Evolutionary conservation across 495 filamentous ascomycete species (phyloP).

Genomic region (Aspergillus olivimuriae): DNA sequence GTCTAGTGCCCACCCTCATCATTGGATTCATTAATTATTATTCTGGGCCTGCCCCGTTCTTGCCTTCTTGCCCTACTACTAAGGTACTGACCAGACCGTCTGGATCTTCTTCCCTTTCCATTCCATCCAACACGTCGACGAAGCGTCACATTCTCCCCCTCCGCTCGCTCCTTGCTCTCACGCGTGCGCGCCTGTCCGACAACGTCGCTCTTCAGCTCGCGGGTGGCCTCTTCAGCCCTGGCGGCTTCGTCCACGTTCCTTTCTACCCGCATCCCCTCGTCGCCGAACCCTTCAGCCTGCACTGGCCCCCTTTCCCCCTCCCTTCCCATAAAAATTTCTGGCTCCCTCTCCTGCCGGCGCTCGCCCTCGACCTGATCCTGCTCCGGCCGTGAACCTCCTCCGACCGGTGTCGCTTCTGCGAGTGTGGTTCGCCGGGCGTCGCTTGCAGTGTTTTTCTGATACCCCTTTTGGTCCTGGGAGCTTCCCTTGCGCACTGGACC

Average conservation of each 20-base stretch:
- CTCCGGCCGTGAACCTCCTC: neutral
- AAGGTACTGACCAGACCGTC: no score
- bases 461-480: slow-evolving; percentile 17
- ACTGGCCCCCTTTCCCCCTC: slow-evolving; percentile 3
- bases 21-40: no score
- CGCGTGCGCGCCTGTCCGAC: no score
- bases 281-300: slow-evolving; percentile 11
- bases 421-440: neutral
- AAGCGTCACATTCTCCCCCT: no score
- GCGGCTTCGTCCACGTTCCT: slow-evolving; percentile 29
- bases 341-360: slow-evolving; percentile 4
- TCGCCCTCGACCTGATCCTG: neutral
- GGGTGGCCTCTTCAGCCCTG: slow-evolving; percentile 27
- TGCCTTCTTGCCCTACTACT: no score
- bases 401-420: neutral
- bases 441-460: slow-evolving; percentile 21
- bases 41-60: no score
- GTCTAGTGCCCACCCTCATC: no score
- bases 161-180: no score
- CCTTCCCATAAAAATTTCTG: slow-evolving; percentile 9
- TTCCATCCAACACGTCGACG: no score
- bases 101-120: no score
- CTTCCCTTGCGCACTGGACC: no score
- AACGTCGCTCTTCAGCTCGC: slow-evolving; percentile 3
- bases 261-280: slow-evolving; percentile 16